A percentile compares a stretch with the other conserved stretches of the same genome.
Evolutionary conservation across 2,329 filamentous ascomycete species (phyloP).

Genomic region (Microcyclosporella mali): DNA sequence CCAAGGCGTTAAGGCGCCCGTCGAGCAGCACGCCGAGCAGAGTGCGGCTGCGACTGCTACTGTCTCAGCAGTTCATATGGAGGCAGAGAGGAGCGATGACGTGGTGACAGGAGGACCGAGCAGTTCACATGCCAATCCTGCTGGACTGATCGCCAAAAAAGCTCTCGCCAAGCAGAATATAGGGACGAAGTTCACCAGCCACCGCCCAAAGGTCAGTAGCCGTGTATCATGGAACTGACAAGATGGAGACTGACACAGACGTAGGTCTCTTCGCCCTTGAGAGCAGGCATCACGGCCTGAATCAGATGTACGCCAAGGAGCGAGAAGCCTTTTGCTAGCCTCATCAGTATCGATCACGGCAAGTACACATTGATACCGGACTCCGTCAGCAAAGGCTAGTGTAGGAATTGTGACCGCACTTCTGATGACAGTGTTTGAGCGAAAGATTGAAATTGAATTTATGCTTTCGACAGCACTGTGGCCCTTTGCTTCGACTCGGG

Average conservation of each 20-base stretch:
- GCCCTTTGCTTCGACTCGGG: too few species aligned
- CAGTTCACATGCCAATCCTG: constrained; percentile 4
- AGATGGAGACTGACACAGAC: background rate
- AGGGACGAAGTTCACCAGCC: constrained; percentile 18
- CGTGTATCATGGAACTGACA: background rate
- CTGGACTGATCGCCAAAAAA: constrained; percentile 16
- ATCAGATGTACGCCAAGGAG: too few species aligned
- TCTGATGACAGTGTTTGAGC: too few species aligned
- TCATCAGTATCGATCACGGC: too few species aligned
- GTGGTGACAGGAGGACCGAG: constrained; percentile 5
- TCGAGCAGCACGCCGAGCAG: constrained; percentile 32
- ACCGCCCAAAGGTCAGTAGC: constrained; percentile 22
- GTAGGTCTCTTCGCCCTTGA: constrained; percentile 26
- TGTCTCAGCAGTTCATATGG: constrained; percentile 22
- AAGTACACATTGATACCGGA: too few species aligned
- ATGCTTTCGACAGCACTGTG: too few species aligned
- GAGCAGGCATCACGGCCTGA: constrained; percentile 18
- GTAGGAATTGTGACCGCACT: too few species aligned
- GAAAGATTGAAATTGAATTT: too few species aligned
- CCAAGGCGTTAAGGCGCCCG: constrained; percentile 51
- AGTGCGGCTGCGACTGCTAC: constrained; percentile 23
- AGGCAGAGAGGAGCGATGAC: constrained; percentile 9
- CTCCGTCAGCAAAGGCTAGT: too few species aligned
- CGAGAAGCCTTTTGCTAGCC: too few species aligned
- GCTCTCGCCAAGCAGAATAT: constrained; percentile 15